A percentile compares a stretch with the other conserved stretches of the same genome.
Evolutionary conservation across 2,329 filamentous ascomycete genomes (phyloP).

Genomic region (Diaporthe capsici): DNA sequence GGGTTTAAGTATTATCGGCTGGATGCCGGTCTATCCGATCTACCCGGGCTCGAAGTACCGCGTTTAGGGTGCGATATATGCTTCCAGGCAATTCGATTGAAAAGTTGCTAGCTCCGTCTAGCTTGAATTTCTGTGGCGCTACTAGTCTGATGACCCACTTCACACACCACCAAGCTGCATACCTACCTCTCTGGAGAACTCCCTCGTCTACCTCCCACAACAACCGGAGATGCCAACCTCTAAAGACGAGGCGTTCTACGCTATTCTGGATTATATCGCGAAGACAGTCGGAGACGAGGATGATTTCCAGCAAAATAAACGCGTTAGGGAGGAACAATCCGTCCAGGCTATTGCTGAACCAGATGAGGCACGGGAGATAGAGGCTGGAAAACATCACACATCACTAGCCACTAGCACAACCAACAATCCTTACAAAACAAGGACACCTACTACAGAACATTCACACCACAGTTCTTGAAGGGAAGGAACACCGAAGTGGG

Average conservation of each 20-base stretch:
- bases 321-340: constrained; percentile 28
- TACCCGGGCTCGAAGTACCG: neutral
- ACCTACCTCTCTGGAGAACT: neutral
- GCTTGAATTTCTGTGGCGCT: accelerated
- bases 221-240: neutral
- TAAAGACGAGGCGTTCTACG: constrained; percentile 16
- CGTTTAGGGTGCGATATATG: neutral
- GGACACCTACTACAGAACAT: neutral
- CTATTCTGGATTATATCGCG: constrained; percentile 27
- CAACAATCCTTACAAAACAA: neutral
- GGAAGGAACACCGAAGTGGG: neutral
- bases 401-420: neutral
- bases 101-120: neutral
- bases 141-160: neutral
- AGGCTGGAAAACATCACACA: neutral
- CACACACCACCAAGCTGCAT: neutral
- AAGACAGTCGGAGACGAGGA: constrained; percentile 17
- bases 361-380: constrained; percentile 10
- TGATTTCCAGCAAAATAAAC: constrained; percentile 35
- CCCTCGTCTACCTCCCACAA: neutral
- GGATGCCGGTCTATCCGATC: neutral
- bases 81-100: neutral
- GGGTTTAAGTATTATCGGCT: neutral
- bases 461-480: neutral
- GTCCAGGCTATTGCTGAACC: constrained; percentile 22